phyloP scores from a whole-genome alignment of 768 basidiomycete genomes.

The Leccinum imitatum region DNA sequence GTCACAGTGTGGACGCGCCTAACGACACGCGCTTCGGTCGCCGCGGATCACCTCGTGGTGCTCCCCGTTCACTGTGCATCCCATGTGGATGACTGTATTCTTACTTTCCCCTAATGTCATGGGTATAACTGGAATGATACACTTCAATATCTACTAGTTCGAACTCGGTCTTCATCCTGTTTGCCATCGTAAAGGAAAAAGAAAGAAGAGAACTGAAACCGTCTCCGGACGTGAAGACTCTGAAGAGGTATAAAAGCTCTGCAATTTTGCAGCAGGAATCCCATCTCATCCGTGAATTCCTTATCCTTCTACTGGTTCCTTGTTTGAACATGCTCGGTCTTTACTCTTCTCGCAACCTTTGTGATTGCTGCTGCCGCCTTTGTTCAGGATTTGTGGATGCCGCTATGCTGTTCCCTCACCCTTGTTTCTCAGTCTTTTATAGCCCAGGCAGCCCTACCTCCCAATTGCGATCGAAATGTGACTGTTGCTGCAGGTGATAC shows the following conservation, averaged over 20 bases:
- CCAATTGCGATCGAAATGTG: conserved; percentile 57
- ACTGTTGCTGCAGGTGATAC: conserved; percentile 57
- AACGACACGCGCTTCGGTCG: too few species aligned
- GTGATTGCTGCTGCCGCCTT: conserved; percentile 14
- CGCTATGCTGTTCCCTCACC: not conserved
- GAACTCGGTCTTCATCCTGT: not conserved
- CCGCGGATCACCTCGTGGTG: not conserved
- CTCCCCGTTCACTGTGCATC: not conserved
- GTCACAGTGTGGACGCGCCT: not conserved
- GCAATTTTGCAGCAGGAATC: not conserved
- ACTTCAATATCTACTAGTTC: not conserved
- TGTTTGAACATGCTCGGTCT: conserved; percentile 20
- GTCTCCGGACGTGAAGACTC: too few species aligned
- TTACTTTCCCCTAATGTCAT: not conserved
- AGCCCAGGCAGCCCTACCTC: conserved; percentile 45
- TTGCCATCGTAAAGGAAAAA: not conserved
- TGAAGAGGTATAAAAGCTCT: conserved; percentile 21
- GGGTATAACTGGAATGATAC: not conserved
- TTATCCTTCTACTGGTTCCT: not conserved
- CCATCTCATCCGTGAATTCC: not conserved
- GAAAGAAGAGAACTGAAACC: too few species aligned
- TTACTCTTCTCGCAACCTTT: conserved; percentile 6
- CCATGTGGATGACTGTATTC: not conserved
- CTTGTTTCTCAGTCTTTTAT: conserved; percentile 22
- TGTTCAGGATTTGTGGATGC: conserved; percentile 19